Conservation (phyloP, 2,329 filamentous ascomycete species). For the Coniochaeta ligniaria region DNA sequence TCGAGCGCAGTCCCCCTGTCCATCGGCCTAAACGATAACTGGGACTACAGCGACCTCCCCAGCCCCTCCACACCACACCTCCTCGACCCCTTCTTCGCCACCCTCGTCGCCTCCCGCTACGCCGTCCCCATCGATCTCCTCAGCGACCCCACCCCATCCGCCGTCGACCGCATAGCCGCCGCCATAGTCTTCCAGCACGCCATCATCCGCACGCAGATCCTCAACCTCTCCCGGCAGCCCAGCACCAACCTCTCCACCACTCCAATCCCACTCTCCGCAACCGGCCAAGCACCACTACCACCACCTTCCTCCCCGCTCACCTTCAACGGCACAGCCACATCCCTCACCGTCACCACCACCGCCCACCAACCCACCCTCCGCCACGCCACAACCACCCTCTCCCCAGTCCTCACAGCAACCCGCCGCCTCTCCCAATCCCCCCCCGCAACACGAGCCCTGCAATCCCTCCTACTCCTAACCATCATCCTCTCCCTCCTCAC, state of each 20-base stretch:
- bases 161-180: constrained; percentile 15
- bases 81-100: constrained; percentile 27
- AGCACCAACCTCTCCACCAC: constrained; percentile 11
- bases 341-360: constrained; percentile 4
- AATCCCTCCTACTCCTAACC: constrained; percentile 19
- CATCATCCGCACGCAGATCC: constrained; percentile 26
- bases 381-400: neutral
- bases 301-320: constrained; percentile 3
- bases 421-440: constrained; percentile 19
- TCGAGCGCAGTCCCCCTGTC: constrained; percentile 7
- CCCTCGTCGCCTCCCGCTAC: constrained; percentile 23
- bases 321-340: constrained; percentile 5
- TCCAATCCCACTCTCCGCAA: constrained; percentile 6
- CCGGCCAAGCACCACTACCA: constrained; percentile 3
- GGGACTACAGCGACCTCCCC: constrained; percentile 18
- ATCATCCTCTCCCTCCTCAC: constrained; percentile 15
- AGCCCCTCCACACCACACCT: constrained; percentile 17
- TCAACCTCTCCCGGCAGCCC: constrained; percentile 21
- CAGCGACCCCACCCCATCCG: constrained; percentile 9
- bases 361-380: constrained; percentile 4
- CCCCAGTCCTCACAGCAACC: neutral
- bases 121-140: constrained; percentile 20
- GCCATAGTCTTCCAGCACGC: constrained; percentile 27
- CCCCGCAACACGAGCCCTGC: constrained; percentile 24
- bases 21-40: constrained; percentile 12